A percentile compares a stretch with the other conserved stretches of the same genome.
phyloP scores from a whole-genome alignment of 129 eudicot species.

The Chrysanthemum makinoi region DNA sequence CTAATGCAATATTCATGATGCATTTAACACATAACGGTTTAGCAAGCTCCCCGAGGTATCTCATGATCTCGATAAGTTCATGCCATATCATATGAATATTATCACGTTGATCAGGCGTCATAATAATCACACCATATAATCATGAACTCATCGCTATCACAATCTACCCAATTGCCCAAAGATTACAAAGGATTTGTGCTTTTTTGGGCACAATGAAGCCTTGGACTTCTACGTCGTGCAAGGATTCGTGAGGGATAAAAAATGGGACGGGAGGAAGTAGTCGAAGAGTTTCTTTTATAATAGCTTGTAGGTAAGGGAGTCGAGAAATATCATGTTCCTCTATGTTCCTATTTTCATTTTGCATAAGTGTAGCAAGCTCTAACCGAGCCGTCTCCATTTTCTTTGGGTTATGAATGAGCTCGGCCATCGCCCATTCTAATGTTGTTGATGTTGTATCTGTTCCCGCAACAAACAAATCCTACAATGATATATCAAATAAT shows the following conservation, averaged over 20 bases:
- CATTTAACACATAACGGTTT: too few relatives aligned
- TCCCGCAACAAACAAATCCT: constrained; percentile 38
- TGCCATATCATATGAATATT: too few relatives aligned
- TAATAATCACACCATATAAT: too few relatives aligned
- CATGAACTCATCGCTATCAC: too few relatives aligned
- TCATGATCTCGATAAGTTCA: too few relatives aligned
- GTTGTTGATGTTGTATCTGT: constrained; percentile 39
- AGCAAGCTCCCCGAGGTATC: too few relatives aligned
- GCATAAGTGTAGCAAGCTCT: constrained; percentile 26
- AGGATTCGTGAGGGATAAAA: constrained; percentile 30
- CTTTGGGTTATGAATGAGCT: constrained; percentile 17
- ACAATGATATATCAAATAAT: neutral
- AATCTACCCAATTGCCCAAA: constrained; percentile 38
- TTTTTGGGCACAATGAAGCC: constrained; percentile 33
- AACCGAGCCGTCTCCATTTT: constrained; percentile 8
- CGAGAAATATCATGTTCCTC: constrained; percentile 28
- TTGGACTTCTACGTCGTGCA: constrained; percentile 21
- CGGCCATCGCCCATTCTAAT: constrained; percentile 47
- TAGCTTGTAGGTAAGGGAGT: constrained; percentile 37
- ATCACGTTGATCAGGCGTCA: too few relatives aligned
- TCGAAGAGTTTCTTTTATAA: constrained; percentile 42
- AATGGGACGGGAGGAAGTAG: constrained; percentile 45
- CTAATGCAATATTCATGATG: too few relatives aligned
- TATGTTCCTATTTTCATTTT: neutral
- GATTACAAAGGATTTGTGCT: constrained; percentile 34